Evolutionary conservation across 1,284 basidiomycete genomes (phyloP), one percentile per base, ranked within the genome.

Genomic region (Papiliotrema laurentii): DNA sequence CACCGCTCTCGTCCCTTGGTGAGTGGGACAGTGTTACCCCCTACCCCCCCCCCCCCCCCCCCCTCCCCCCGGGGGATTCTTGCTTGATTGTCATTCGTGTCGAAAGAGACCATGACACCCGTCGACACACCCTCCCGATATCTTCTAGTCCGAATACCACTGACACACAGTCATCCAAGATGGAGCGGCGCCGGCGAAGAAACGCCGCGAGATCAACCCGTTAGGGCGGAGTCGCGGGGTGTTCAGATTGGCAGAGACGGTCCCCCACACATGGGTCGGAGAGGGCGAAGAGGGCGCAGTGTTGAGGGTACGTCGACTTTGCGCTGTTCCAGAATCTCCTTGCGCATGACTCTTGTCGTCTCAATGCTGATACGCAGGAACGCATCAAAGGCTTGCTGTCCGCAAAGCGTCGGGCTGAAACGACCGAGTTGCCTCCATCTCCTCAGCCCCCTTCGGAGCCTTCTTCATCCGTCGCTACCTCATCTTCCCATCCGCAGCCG

Each of bases 191-290:
- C 30, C 22, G 11, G 54, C 53, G 26, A 50, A 50, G 37, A 60
- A 61, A 43, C 54, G 64, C n/a, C 53, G 64, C 51, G 58, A 66
- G 35, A 48, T 65, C 24, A 37, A 35, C 18, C 19, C 21, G 36
- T 26, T 25, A 7, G 26, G 25, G 13, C 28, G 26, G 24, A 46
- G 51, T 21, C 47, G 65, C 24, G 74, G 74, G 1, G 62, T 75
- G 3, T 75, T 75, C 53, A 54, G 71, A 13, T 57, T 75, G 22
- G 74, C 71, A 4, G 72, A 75, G 53, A 75, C 73, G 1, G 74
- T 75, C 1, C 66, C 67, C 13, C 60, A 62, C n/a, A 66, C 61
- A 7, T 75, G 74, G 74, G 49, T 62, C 33, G 73, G 71, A 2
- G 42, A 61, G 26, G 71, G 68, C 0, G 45, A 57, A 14, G 69